Percentiles rank a stretch among this genome's conserved stretches.
These are phyloP conservation scores for Arthrobotrys pseudoclavata DNA, from an alignment of 2,329 filamentous ascomycete genomes.

Conservation along the genomic window DNA sequence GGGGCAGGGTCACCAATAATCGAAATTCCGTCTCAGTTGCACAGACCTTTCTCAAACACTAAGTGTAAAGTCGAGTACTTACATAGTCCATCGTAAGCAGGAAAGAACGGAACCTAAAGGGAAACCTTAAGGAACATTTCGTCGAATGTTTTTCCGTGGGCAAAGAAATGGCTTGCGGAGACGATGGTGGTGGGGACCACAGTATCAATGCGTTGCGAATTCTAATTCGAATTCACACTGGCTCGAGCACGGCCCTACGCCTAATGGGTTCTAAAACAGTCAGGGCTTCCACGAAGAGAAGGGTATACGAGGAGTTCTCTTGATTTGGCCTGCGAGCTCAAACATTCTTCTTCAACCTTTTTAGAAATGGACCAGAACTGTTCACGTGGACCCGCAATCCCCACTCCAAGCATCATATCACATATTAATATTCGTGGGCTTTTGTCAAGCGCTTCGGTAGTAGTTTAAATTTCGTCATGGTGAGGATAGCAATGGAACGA, in stretches of 20 bases:
- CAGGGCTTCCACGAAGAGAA: conserved; percentile 34
- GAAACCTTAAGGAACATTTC: background rate
- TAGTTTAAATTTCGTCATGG: conserved; percentile 49
- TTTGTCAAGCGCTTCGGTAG: conserved; percentile 16
- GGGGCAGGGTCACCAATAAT: conserved; percentile 38
- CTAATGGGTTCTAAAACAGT: conserved; percentile 16
- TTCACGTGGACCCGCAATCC: conserved; percentile 57
- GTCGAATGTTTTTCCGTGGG: background rate
- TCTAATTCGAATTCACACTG: conserved; percentile 13
- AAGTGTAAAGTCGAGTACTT: conserved; percentile 4
- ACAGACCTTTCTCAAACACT: conserved; percentile 51
- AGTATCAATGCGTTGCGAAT: conserved; percentile 39
- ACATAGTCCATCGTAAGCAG: background rate
- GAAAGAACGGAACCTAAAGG: background rate
- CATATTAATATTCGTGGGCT: conserved; percentile 24
- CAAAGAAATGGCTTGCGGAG: conserved; percentile 20
- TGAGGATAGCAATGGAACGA: conserved; percentile 20
- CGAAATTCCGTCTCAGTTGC: conserved; percentile 42
- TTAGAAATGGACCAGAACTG: conserved; percentile 55
- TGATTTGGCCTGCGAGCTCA: conserved; percentile 33
- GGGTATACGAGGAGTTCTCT: conserved; percentile 31
- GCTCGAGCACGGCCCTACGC: conserved; percentile 34
- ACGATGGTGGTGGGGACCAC: conserved; percentile 25
- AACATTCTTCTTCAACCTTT: conserved; percentile 41
- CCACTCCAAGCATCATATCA: conserved; percentile 44